Conservation (phyloP, 208 protist species). For the Wallacemonas collosoma region DNA sequence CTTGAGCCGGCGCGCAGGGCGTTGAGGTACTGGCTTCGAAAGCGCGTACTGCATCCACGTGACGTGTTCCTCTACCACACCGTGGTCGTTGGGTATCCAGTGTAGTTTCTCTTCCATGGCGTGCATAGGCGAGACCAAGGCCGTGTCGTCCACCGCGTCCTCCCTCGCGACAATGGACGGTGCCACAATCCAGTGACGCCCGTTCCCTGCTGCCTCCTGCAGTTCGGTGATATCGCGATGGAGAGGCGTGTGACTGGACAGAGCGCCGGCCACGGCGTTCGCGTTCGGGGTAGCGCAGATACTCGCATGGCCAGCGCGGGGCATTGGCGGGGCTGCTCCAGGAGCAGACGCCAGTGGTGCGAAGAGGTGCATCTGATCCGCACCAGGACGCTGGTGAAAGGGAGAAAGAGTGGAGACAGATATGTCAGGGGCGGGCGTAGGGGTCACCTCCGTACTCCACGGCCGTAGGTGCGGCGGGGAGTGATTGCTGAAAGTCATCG, state of each 20-base stretch:
- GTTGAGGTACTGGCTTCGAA: conserved; percentile 3
- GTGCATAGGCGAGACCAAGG: not conserved
- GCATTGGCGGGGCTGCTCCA: too few relatives aligned
- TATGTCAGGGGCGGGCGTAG: not conserved
- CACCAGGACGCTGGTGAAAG: not conserved
- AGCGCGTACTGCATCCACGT: conserved; percentile 17
- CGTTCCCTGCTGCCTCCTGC: not conserved
- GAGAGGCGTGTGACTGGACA: not conserved
- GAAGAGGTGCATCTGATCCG: conserved; percentile 10
- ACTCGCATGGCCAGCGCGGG: too few relatives aligned
- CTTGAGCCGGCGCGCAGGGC: not conserved
- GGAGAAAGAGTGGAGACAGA: conserved; percentile 7
- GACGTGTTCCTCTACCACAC: not conserved
- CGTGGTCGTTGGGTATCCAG: not conserved
- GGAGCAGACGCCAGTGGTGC: not conserved
- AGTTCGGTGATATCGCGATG: conserved; percentile 5
- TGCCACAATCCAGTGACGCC: conserved; percentile 5
- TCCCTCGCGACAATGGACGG: not conserved
- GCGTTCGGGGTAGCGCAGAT: too few relatives aligned
- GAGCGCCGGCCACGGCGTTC: too few relatives aligned
- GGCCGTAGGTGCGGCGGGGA: not conserved
- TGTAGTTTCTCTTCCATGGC: conserved; percentile 2
- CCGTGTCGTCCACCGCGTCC: conserved; percentile 9
- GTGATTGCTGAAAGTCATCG: not conserved
- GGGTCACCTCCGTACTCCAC: not conserved